These are phyloP conservation scores for Discostella stelligera DNA, from an alignment of 352 stramenopile species.

Conservation along the genomic window DNA sequence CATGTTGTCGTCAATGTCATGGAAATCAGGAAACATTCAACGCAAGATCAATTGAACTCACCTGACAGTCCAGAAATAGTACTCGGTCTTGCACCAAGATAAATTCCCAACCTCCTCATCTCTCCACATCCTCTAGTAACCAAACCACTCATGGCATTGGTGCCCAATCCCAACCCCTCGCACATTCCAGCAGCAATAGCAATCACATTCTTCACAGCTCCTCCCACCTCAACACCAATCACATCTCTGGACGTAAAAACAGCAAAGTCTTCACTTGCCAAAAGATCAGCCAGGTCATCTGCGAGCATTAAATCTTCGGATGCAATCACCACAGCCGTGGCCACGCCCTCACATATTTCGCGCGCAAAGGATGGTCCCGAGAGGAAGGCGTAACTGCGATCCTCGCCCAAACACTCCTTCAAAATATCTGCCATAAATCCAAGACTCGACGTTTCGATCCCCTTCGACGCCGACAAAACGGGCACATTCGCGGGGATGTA, in stretches of 20 bases:
- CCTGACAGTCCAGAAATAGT: constrained; percentile 92
- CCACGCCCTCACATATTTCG: constrained; percentile 88
- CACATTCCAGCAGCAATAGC: constrained; percentile 96
- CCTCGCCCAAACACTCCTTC: constrained; percentile 86
- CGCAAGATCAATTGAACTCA: constrained; percentile 40
- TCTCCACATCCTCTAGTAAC: constrained; percentile 94
- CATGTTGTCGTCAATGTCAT: neutral
- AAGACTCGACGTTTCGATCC: constrained; percentile 92
- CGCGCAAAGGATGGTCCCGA: constrained; percentile 94
- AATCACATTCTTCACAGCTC: constrained; percentile 97
- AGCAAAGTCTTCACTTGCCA: constrained; percentile 88
- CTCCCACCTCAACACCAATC: constrained; percentile 94
- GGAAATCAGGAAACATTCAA: neutral
- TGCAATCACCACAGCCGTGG: constrained; percentile 94
- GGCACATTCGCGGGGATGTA: constrained; percentile 88
- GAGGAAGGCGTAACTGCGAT: constrained; percentile 94
- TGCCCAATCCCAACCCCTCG: constrained; percentile 93
- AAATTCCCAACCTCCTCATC: constrained; percentile 92
- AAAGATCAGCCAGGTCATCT: constrained; percentile 66
- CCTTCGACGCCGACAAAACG: constrained; percentile 93
- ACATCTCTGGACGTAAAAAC: constrained; percentile 92
- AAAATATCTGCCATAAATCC: constrained; percentile 95
- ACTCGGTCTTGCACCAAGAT: constrained; percentile 90
- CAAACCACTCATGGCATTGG: constrained; percentile 93
- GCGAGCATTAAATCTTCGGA: constrained; percentile 87